These are phyloP conservation scores for Wickerhamiella lipophila DNA, from an alignment of 805 yeast species.

Conservation along the genomic window DNA sequence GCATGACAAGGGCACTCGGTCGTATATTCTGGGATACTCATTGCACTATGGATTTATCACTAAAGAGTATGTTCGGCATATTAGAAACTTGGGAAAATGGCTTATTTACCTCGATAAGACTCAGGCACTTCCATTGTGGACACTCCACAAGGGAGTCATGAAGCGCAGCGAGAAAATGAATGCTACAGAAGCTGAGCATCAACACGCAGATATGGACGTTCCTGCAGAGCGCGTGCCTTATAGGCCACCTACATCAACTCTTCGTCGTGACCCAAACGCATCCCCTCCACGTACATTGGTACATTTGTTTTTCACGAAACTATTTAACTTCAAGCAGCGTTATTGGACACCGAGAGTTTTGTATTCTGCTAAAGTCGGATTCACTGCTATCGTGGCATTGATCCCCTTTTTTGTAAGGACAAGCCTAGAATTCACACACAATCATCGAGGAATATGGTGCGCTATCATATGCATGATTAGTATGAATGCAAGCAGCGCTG, in stretches of 20 bases:
- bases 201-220: conserved; percentile 4
- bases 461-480: conserved; percentile 26
- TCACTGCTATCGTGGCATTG: conserved; percentile 13
- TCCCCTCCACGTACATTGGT: conserved; percentile 23
- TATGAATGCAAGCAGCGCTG: conserved; percentile 25
- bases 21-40: conserved; percentile 14
- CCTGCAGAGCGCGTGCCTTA: neutral
- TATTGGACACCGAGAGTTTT: neutral
- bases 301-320: conserved; percentile 21
- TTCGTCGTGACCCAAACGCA: conserved; percentile 25
- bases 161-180: neutral
- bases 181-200: neutral
- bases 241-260: conserved; percentile 6
- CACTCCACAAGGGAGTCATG: conserved; percentile 6
- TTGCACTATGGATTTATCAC: conserved; percentile 18
- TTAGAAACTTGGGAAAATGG: conserved; percentile 16
- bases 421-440: conserved; percentile 20
- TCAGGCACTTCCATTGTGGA: conserved; percentile 15
- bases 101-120: conserved; percentile 15
- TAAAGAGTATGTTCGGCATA: conserved; percentile 16
- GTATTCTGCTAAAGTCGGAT: conserved; percentile 5
- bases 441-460: conserved; percentile 25
- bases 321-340: neutral
- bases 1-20: conserved; percentile 6
- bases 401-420: conserved; percentile 24